These are phyloP conservation scores for Acarospora socialis DNA, from an alignment of 2,329 filamentous ascomycete species.

Conservation along the genomic window DNA sequence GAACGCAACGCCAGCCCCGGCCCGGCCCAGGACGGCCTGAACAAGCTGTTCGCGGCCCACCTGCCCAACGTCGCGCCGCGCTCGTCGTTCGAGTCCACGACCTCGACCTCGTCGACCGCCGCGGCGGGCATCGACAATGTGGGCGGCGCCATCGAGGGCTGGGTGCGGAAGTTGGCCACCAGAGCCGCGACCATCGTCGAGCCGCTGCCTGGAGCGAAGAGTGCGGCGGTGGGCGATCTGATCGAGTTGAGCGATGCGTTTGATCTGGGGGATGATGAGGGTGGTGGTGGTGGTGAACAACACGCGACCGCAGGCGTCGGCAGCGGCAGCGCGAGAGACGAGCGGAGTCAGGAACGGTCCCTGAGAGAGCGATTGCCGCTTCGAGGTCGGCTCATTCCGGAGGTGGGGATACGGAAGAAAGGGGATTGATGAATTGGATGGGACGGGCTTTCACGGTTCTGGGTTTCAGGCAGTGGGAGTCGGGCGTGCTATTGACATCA, in stretches of 20 bases:
- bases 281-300: slow-evolving; percentile 16
- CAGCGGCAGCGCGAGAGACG: slow-evolving; percentile 5
- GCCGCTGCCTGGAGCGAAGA: slow-evolving; percentile 16
- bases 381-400: slow-evolving; percentile 15
- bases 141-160: slow-evolving; percentile 75
- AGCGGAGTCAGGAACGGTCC: slow-evolving; percentile 15
- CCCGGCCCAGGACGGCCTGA: slow-evolving; percentile 71
- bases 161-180: slow-evolving; percentile 67
- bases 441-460: too few relatives aligned
- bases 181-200: slow-evolving; percentile 28
- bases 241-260: slow-evolving; percentile 15
- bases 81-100: slow-evolving; percentile 22
- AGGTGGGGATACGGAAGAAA: background rate
- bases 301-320: slow-evolving; percentile 13
- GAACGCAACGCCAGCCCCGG: slow-evolving; percentile 58
- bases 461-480: too few relatives aligned
- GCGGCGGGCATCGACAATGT: slow-evolving; percentile 57
- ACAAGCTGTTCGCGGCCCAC: slow-evolving; percentile 70
- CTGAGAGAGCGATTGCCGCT: slow-evolving; percentile 19
- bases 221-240: slow-evolving; percentile 11
- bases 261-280: slow-evolving; percentile 8
- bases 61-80: slow-evolving; percentile 39
- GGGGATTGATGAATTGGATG: background rate
- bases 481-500: too few relatives aligned
- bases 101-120: slow-evolving; percentile 21